These are phyloP conservation scores for Craspedostauros australis DNA, from an alignment of 108 stramenopile species.

Conservation along the genomic window DNA sequence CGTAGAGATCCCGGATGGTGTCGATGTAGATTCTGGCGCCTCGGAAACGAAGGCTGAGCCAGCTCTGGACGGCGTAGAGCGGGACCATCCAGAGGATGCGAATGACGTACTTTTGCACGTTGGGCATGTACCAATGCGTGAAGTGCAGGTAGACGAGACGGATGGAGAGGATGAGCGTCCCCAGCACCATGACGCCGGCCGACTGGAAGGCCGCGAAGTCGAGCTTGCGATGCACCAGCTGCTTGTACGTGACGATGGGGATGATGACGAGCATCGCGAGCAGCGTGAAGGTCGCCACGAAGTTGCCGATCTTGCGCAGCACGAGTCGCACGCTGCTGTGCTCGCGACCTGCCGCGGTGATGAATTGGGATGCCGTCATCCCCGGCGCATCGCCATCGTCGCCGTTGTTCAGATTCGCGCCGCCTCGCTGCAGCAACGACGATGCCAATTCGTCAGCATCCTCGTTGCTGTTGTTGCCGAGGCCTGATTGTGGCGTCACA, in stretches of 20 bases:
- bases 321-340: constrained; percentile 25
- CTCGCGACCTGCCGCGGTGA: constrained; percentile 5
- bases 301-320: constrained; percentile 29
- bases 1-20: constrained; percentile 71
- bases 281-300: constrained; percentile 25
- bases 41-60: constrained; percentile 80
- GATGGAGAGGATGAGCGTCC: constrained; percentile 65
- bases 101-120: constrained; percentile 85
- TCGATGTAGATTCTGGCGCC: constrained; percentile 75
- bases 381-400: neutral
- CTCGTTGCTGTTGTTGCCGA: no score
- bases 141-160: constrained; percentile 74
- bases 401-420: no score
- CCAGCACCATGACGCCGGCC: constrained; percentile 69
- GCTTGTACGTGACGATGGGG: constrained; percentile 36
- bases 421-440: no score
- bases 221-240: constrained; percentile 16
- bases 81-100: constrained; percentile 93
- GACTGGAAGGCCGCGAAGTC: constrained; percentile 74
- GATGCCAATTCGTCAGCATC: no score
- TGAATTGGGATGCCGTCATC: constrained; percentile 2
- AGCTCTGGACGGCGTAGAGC: constrained; percentile 86
- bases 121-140: constrained; percentile 86
- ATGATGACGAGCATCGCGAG: constrained; percentile 35
- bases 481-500: no score